phyloP scores from a whole-genome alignment of 1,139 yeast species.

The Saccharomyces uvarum region DNA sequence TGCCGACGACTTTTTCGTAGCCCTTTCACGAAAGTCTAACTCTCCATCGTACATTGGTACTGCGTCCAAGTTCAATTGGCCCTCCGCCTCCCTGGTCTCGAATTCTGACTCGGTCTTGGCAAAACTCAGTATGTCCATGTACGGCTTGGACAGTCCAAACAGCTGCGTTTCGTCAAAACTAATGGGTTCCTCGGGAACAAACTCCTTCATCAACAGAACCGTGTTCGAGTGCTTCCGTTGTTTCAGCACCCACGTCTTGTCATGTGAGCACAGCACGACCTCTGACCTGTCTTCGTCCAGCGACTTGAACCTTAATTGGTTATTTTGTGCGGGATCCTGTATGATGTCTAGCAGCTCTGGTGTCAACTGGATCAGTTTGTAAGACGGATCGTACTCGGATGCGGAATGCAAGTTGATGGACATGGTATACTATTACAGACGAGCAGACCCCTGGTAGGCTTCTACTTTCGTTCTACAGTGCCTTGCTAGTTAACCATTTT shows the following conservation, averaged over 20 bases:
- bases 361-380: slow-evolving; percentile 53
- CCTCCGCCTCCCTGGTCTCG: slow-evolving; percentile 40
- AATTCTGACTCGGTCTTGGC: slow-evolving; percentile 43
- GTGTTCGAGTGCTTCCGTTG: slow-evolving; percentile 86
- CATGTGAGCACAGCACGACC: slow-evolving; percentile 55
- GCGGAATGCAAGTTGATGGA: slow-evolving; percentile 19
- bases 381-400: slow-evolving; percentile 33
- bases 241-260: slow-evolving; percentile 55
- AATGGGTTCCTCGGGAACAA: slow-evolving; percentile 15
- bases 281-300: slow-evolving; percentile 34
- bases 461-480: background rate
- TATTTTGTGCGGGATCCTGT: slow-evolving; percentile 29
- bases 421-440: slow-evolving; percentile 1
- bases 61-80: slow-evolving; percentile 38
- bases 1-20: background rate
- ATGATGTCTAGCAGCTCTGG: slow-evolving; percentile 46
- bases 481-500: background rate
- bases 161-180: slow-evolving; percentile 18
- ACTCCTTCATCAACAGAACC: slow-evolving; percentile 43
- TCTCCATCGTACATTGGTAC: slow-evolving; percentile 47
- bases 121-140: slow-evolving; percentile 35
- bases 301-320: slow-evolving; percentile 42
- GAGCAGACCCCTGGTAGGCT: background rate
- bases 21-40: slow-evolving; percentile 11
- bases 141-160: slow-evolving; percentile 20